Conservation (phyloP, 169 alveolate species). For the Plasmodium reichenowi region DNA sequence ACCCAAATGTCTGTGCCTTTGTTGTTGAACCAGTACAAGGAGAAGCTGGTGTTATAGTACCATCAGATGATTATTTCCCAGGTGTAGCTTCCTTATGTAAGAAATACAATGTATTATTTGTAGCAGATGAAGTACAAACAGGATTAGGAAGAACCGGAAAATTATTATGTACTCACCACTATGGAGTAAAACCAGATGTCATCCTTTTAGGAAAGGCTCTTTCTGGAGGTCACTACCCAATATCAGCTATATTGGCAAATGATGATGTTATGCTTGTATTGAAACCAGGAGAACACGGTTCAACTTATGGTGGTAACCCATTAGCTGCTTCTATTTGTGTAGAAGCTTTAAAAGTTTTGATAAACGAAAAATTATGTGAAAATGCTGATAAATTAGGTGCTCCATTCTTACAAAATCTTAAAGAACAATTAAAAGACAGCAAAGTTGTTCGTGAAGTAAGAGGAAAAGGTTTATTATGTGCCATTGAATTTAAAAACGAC, state of each 20-base stretch:
- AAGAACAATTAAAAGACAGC: conserved; percentile 53
- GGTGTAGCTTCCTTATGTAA: conserved; percentile 88
- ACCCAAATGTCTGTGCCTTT: conserved; percentile 90
- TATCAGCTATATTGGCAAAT: conserved; percentile 91
- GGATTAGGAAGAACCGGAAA: conserved; percentile 95
- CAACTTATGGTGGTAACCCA: conserved; percentile 92
- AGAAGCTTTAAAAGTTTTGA: conserved; percentile 89
- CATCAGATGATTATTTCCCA: conserved; percentile 88
- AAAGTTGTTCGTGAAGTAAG: conserved; percentile 50
- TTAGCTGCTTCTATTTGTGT: conserved; percentile 91
- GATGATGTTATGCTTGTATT: conserved; percentile 91
- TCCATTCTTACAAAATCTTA: conserved; percentile 79
- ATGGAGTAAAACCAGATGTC: conserved; percentile 91
- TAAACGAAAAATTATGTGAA: conserved; percentile 90
- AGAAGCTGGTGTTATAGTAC: conserved; percentile 96
- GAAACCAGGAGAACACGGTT: conserved; percentile 95
- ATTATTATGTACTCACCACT: conserved; percentile 86
- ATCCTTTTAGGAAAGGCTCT: conserved; percentile 93
- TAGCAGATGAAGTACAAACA: conserved; percentile 93
- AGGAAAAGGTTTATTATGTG: conserved; percentile 92
- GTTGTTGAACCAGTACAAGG: conserved; percentile 96
- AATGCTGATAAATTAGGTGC: conserved; percentile 88
- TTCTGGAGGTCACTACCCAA: conserved; percentile 94
- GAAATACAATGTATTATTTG: conserved; percentile 80
- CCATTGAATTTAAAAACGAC: conserved; percentile 88